Evolutionary conservation across 352 stramenopile genomes (phyloP).

Genomic region (Globisporangium ultimum): DNA sequence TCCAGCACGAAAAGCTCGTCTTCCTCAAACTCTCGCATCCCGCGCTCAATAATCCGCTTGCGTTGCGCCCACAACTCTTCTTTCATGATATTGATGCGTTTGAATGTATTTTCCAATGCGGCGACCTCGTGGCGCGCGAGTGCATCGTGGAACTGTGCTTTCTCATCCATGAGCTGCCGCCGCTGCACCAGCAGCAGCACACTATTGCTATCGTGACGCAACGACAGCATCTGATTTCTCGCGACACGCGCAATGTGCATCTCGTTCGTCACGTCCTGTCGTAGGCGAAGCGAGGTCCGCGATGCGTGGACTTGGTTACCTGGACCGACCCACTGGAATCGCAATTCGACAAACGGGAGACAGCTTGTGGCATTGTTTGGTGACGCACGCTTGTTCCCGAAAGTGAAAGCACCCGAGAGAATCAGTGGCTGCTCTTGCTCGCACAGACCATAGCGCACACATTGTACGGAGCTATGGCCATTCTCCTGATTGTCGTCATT

Average conservation of each 20-base stretch:
- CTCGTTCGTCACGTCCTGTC: slow-evolving; percentile 23
- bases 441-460: slow-evolving; percentile 12
- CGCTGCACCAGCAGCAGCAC: slow-evolving; percentile 27
- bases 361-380: too few species aligned
- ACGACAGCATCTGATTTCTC: slow-evolving; percentile 17
- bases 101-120: slow-evolving; percentile 34
- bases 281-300: slow-evolving; percentile 10
- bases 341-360: slow-evolving; percentile 12
- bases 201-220: slow-evolving; percentile 15
- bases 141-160: slow-evolving; percentile 17
- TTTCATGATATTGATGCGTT: slow-evolving; percentile 41
- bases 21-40: slow-evolving; percentile 26
- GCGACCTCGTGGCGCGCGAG: slow-evolving; percentile 23
- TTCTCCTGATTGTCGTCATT: background rate
- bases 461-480: background rate
- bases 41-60: slow-evolving; percentile 31
- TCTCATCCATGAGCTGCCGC: slow-evolving; percentile 27
- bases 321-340: slow-evolving; percentile 12
- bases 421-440: slow-evolving; percentile 7
- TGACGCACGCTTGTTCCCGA: too few species aligned
- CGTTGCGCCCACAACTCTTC: slow-evolving; percentile 32
- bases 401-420: slow-evolving; percentile 11
- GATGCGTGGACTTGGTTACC: slow-evolving; percentile 11
- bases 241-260: slow-evolving; percentile 21
- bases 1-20: slow-evolving; percentile 16